Conservation (phyloP, 2,329 filamentous ascomycete species). For the Xylaria sp. region DNA sequence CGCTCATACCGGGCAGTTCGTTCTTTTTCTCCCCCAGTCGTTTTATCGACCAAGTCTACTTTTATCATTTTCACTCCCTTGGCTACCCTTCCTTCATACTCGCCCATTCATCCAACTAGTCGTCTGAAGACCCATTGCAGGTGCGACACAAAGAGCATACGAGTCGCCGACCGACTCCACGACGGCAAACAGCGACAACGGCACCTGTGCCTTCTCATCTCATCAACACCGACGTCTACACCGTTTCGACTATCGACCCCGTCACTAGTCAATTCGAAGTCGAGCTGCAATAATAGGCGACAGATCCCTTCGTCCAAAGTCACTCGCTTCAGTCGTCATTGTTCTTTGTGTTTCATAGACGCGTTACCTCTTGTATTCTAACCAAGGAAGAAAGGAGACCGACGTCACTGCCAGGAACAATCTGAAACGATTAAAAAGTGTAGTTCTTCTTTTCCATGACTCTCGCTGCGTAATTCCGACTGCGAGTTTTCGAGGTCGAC, state of each 20-base stretch:
- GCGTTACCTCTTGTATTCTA: conserved; percentile 1
- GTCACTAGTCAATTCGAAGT: background rate
- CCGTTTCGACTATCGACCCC: background rate
- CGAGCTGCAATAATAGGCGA: background rate
- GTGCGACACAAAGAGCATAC: background rate
- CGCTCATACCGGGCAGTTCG: conserved; percentile 28
- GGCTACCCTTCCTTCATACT: conserved; percentile 9
- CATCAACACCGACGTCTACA: background rate
- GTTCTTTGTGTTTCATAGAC: conserved; percentile 16
- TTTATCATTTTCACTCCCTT: conserved; percentile 19
- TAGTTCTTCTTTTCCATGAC: conserved; percentile 19
- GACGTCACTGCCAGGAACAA: background rate
- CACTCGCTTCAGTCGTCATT: conserved; percentile 10
- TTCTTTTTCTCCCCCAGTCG: conserved; percentile 22
- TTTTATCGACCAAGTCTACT: conserved; percentile 19
- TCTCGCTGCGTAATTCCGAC: conserved; percentile 16
- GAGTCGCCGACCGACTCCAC: conserved; percentile 13
- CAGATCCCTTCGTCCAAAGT: background rate
- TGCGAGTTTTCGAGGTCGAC: conserved; percentile 18
- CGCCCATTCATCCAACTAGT: conserved; percentile 1
- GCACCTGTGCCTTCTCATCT: background rate
- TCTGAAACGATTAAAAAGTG: background rate
- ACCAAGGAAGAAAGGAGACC: conserved; percentile 10
- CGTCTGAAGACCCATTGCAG: background rate
- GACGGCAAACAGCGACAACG: conserved; percentile 1